phyloP scores from a whole-genome alignment of 2,329 filamentous ascomycete genomes.

The Hypoxylon sp. region DNA sequence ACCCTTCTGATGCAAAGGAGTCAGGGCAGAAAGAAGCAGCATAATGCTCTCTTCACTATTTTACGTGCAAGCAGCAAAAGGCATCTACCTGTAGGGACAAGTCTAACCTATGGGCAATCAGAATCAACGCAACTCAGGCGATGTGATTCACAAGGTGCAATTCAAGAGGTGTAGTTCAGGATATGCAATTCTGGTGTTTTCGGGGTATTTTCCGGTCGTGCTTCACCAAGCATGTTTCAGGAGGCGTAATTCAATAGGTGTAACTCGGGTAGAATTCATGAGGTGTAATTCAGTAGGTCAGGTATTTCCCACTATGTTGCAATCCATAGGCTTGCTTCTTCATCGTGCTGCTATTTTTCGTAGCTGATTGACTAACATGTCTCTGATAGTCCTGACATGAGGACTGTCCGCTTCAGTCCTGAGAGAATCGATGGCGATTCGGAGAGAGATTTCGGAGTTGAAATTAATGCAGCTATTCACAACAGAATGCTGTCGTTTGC shows the following conservation, averaged over 20 bases:
- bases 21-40: background rate
- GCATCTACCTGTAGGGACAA: background rate
- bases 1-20: slow-evolving; percentile 1
- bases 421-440: slow-evolving; percentile 50
- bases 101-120: slow-evolving; percentile 7
- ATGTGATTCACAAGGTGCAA: background rate
- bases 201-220: background rate
- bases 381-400: slow-evolving; percentile 17
- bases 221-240: background rate
- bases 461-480: slow-evolving; percentile 45
- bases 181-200: background rate
- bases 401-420: slow-evolving; percentile 30
- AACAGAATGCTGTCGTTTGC: slow-evolving; percentile 32
- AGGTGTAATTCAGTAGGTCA: background rate
- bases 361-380: slow-evolving; percentile 34
- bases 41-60: slow-evolving; percentile 11
- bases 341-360: slow-evolving; percentile 23
- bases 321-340: background rate
- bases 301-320: background rate
- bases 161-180: background rate
- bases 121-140: background rate
- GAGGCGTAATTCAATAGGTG: background rate
- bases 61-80: slow-evolving; percentile 10
- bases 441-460: slow-evolving; percentile 47
- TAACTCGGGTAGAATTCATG: background rate